Evolutionary conservation across 2,329 filamentous ascomycete species (phyloP), one percentile per base, ranked within the genome.

Genomic region (Fusarium aywerte): DNA sequence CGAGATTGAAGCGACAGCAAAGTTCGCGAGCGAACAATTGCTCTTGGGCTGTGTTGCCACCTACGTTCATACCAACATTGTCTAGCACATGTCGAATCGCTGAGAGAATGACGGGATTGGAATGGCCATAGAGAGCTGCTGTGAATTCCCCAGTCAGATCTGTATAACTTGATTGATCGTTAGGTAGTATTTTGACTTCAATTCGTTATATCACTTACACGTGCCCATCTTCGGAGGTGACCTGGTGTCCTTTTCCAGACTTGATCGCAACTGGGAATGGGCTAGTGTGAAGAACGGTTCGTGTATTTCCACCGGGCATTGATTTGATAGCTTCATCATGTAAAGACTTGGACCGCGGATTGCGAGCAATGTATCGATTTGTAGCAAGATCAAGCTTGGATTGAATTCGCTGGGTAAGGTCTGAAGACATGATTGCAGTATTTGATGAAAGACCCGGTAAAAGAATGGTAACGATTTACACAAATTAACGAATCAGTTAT

Each of bases 81-180:
- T 80, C 71, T 4, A 87, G 70, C 2, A 83, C 79, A 7, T 78
- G 67, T 12, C 75, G 58, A 23, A 91, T 77, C 1, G 87, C 81
- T 0, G 77, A 68, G 4, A 80, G 73, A 54, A 92, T 85, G 3
- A 78, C 68, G 0, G 85, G 83, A 52, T 90, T 81, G 2, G 85
- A 89, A 76, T 92, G 89, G 0, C 89, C 89, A 71, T 86, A 90
- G 13, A 92, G 80, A 3, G 86, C 88, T 2, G 89, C 89, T 1
- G 86, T 87, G 70, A 87, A 87, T 74, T 91, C 89, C 32, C 85
- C 84, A 2, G 89, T 79, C 9, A 91, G 80, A 69, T 92, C 89
- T 15, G 83, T 78, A 72, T 89, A 90, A 40, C 79, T 81, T 29
- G 3, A 13, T 8, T 11, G 7, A 10, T 7, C 40, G 16, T 67